Base-by-base conservation (phyloP, 2,329 filamentous ascomycete species). In the Fusarium redolens region DNA sequence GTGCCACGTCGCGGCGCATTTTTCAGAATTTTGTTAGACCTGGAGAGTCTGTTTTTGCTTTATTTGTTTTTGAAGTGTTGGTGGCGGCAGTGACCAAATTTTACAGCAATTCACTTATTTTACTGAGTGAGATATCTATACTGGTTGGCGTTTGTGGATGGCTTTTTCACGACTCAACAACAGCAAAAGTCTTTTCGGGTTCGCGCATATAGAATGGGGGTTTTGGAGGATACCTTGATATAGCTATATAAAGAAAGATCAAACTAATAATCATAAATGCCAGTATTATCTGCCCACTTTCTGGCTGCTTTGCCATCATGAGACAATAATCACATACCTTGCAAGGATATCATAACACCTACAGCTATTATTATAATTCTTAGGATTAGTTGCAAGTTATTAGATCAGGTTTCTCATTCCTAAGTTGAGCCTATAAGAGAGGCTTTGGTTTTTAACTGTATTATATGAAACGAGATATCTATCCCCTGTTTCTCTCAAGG, bases 91-190 rank as follows among this genome's bases (percentile, higher is more conserved):
- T 61, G 61, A 65, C 65, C 45, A 48, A 45, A 48, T 60, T 65
- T 62, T 54, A 60, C 58, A 60, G 35, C 65, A 64, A 61, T 74
- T 71, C 62, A 68, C 66, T 68, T 72, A 57, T 65, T 54, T 57
- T 60, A 61, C 65, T 61, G 68, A 77, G 67, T 69, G 65, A 69
- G 20, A 69, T 77, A 69, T 77, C 50, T 72, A 74, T 61, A 76
- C 68, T 68, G 66, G 67, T 73, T 77, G 75, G 76, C 75, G 76
- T 78, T 68, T 71, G 73, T 73, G 70, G 66, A 75, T 61, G 71
- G 69, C 60, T 50, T 59, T 72, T 74, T 70, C 64, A 68, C 58
- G 61, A 65, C 37, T 68, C 61, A 72, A 68, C 68, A 70, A 78
- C 66, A 65, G 72, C 72, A 78, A 78, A 78, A 78, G 75, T 75